Base-by-base conservation (phyloP, 78 protist genomes). In the Dictyostelium purpureum region DNA sequence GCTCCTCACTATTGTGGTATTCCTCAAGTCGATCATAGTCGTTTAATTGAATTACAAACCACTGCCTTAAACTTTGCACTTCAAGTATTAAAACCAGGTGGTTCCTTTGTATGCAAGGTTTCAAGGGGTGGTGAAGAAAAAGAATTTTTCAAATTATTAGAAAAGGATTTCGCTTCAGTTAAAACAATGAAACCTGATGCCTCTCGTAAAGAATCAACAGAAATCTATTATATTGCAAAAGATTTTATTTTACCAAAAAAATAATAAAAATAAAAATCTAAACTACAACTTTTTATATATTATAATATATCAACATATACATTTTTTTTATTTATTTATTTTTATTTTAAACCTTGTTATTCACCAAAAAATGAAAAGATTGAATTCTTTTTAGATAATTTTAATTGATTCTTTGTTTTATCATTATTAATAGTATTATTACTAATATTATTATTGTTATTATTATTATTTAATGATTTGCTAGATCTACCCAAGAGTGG, bases 121-220 rank as follows among this genome's bases (percentile, higher is more conserved):
- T 73, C 83, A 18, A 37, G 92, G 31, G 92, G 92, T 57, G 92
- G 92, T 2, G 42, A 52, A 42, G 92, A 85, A 47, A 74, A 45
- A 40, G 6, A n/a, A 1, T 45, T 85, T 35, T 74, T 73, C 10
- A 70, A 85, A 45, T 18, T 45, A 19, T 57, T 85, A 28, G 51
- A 85, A 59, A 0, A 31, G 4, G 26, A 74, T 35, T 85, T 85
- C 43, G 10, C 38, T 16, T 16, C 61, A n/a, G 70, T 73, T 10
- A 85, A 85, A 85, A 73, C 92, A 18, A 59, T 85, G 65, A 85
- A 85, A 47, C 92, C 92, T 12, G 76, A 61, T 38, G 82, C 92
- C 16, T 85, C 92, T n/a, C 61, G 92, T n/a, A 26, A 18, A 18
- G 92, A 85, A 51, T 85, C 92, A 42, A 40, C 92, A 12, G 92